A percentile compares a stretch with the other conserved stretches of the same genome.
Conservation (phyloP, 371 early-diverging fungal species). For the Rhizomucor miehei region DNA sequence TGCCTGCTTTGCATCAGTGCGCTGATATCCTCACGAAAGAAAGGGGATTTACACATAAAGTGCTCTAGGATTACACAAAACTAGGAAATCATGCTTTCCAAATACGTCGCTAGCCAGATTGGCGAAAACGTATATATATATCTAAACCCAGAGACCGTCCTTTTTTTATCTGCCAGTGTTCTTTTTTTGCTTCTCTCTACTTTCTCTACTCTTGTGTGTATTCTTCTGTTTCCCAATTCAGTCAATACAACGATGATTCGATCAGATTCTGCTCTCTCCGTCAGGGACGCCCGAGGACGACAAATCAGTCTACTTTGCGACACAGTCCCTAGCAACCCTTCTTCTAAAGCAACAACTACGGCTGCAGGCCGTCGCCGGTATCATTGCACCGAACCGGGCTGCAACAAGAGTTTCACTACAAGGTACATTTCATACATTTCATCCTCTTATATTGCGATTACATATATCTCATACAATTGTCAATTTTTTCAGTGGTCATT, state of each 20-base stretch:
- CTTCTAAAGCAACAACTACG: conserved; percentile 2
- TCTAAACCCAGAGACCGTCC: conserved; percentile 5
- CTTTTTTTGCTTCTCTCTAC: conserved; percentile 2
- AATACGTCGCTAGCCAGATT: conserved; percentile 4
- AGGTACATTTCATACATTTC: conserved; percentile 30
- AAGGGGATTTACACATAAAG: conserved; percentile 9
- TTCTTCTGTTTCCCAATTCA: conserved; percentile 5
- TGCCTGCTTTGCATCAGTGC: conserved; percentile 21
- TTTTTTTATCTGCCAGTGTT: conserved; percentile 1
- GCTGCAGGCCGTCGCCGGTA: conserved; percentile 37
- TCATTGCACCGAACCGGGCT: conserved; percentile 47
- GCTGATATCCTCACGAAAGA: conserved; percentile 15
- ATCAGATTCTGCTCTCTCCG: conserved; percentile 13
- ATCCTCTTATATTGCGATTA: background rate
- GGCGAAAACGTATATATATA: conserved; percentile 5
- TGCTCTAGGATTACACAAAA: conserved; percentile 6
- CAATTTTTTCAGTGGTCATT: conserved; percentile 62
- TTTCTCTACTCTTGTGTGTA: conserved; percentile 3
- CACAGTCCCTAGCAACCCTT: conserved; percentile 1
- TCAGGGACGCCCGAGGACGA: conserved; percentile 40
- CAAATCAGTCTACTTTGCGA: conserved; percentile 41
- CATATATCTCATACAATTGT: background rate
- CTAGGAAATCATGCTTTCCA: conserved; percentile 6
- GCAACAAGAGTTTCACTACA: conserved; percentile 61
- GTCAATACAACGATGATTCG: conserved; percentile 4